A percentile compares a stretch with the other conserved stretches of the same genome.
Evolutionary conservation across 1,284 basidiomycete species (phyloP).

Genomic region (Naganishia sp.): DNA sequence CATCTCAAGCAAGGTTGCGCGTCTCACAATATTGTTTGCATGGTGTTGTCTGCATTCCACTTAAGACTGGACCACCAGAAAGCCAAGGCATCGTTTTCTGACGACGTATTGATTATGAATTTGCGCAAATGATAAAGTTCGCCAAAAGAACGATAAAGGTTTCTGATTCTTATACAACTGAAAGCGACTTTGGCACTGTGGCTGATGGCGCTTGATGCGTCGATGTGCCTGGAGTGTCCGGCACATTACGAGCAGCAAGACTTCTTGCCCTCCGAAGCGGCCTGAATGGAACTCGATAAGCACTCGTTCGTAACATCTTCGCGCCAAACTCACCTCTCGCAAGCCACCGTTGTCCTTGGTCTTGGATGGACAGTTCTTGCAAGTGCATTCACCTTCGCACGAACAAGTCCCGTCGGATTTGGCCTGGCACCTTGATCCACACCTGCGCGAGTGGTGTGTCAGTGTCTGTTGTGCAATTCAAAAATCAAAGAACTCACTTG

Average conservation of each 20-base stretch:
- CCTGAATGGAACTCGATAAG: not conserved
- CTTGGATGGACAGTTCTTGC: conserved; percentile 28
- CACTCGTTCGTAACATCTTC: not conserved
- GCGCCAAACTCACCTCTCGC: conserved; percentile 6
- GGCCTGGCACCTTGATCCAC: conserved; percentile 24
- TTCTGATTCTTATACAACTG: too few species aligned
- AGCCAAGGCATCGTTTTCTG: too few species aligned
- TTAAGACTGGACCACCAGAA: too few species aligned
- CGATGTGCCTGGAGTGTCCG: not conserved
- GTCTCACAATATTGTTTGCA: too few species aligned
- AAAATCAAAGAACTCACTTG: conserved; percentile 3
- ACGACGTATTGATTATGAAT: too few species aligned
- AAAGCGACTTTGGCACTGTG: not conserved
- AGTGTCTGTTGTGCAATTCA: not conserved
- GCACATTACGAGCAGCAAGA: conserved; percentile 14
- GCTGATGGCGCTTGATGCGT: not conserved
- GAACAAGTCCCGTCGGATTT: conserved; percentile 23
- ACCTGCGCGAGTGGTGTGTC: not conserved
- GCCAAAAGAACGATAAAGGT: not conserved
- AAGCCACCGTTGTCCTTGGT: conserved; percentile 9
- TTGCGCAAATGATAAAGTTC: too few species aligned
- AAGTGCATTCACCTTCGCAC: conserved; percentile 15
- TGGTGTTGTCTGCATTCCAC: too few species aligned
- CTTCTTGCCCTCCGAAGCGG: conserved; percentile 21
- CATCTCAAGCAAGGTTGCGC: too few species aligned